These are phyloP conservation scores for Penstemon newberryi DNA, from an alignment of 257 asterid species.

Conservation along the genomic window DNA sequence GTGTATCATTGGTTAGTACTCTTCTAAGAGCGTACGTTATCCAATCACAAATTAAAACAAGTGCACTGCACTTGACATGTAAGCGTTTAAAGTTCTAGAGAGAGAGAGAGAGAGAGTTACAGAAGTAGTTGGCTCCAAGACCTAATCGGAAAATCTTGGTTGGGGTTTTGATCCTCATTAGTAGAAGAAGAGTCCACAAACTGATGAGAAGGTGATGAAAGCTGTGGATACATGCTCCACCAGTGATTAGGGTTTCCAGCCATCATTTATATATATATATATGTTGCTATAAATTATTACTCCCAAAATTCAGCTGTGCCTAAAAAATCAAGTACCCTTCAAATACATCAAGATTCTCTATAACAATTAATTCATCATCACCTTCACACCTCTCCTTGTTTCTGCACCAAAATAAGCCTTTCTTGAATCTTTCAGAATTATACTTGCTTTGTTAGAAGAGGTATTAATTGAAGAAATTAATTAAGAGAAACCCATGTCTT, in stretches of 20 bases:
- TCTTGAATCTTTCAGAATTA: conserved; percentile 38
- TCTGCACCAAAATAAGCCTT: conserved; percentile 33
- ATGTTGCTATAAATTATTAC: not conserved
- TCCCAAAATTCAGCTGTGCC: not conserved
- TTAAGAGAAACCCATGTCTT: conserved; percentile 41
- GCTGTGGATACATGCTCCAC: conserved; percentile 81
- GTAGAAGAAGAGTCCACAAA: conserved; percentile 30
- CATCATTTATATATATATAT: conserved; percentile 50
- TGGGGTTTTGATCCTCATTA: conserved; percentile 26
- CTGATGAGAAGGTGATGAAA: conserved; percentile 25
- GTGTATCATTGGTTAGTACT: too few relatives aligned
- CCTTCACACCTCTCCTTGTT: conserved; percentile 29
- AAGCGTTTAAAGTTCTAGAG: not conserved
- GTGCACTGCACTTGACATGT: too few relatives aligned
- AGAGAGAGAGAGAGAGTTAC: conserved; percentile 30
- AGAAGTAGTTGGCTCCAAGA: conserved; percentile 73
- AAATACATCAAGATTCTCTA: conserved; percentile 1
- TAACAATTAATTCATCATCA: conserved; percentile 13
- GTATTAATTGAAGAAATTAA: not conserved
- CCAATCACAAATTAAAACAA: not conserved
- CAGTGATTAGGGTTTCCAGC: conserved; percentile 91
- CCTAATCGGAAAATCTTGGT: conserved; percentile 56
- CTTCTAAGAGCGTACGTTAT: too few relatives aligned
- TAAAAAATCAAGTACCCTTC: not conserved
- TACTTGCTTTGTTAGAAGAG: conserved; percentile 41